Evolutionary conservation across 73 alveolate species (phyloP), one percentile per base, ranked within the genome.

Genomic region (Tetrahymena borealis): DNA sequence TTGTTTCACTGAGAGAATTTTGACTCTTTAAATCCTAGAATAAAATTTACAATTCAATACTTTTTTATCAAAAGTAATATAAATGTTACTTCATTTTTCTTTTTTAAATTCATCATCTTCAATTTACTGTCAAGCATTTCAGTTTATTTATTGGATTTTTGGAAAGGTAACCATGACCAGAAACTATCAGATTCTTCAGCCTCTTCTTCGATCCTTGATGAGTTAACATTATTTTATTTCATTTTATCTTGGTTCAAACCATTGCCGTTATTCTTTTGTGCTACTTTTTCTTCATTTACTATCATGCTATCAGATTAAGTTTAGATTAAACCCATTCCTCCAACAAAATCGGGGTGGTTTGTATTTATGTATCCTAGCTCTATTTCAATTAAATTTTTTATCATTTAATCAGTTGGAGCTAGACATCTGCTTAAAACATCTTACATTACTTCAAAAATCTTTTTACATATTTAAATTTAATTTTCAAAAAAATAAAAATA

Each of bases 341-440:
- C 96, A 3, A 97, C 96, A 92, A 97, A 97, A 90, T 97, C 99
- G 15, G 98, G 98, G 94, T 97, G 99, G 41, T 94, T 91, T 13
- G 98, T 95, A 91, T 97, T 97, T 20, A 98, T 96, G 93, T 96
- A 98, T 35, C 98, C 97, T 20, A 96, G 90, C 91, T 98, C 99
- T 20, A 94, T 92, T 77, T 94, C 98, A 6, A 98, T 96, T 35
- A 97, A 91, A 85, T 90, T 78, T 36, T 94, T 91, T 39, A 98
- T 95, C 95, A 94, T 95, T 78, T 96, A 94, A 32, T 96, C 96
- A 33, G 98, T 94, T 32, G 96, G 95, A 9, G 94, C 39, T 33
- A 96, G 92, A 41, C 98, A 92, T 90, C 91, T 91, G 38, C 93
- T 97, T 8, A 98, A 92, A 1, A 98, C 96, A 20, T 60, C 78